These are phyloP conservation scores for Phaeosphaeriaceae sp. DNA, from an alignment of 2,329 filamentous ascomycete genomes.

Conservation along the genomic window DNA sequence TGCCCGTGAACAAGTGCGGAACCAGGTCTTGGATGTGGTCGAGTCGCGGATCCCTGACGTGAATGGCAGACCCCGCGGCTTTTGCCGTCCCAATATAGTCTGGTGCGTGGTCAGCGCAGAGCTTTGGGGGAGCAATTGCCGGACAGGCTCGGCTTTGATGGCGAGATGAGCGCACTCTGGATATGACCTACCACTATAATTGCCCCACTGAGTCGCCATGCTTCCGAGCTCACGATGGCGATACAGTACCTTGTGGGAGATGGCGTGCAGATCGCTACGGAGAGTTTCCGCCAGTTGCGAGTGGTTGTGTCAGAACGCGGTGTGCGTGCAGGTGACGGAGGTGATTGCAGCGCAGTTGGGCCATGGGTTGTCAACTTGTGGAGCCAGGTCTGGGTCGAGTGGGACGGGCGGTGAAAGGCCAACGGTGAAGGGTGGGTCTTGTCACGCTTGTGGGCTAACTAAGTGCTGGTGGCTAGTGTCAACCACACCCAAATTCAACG, in stretches of 20 bases:
- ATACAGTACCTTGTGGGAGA: conserved; percentile 25
- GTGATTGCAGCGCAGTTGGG: conserved; percentile 20
- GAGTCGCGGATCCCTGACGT: conserved; percentile 48
- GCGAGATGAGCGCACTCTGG: conserved; percentile 17
- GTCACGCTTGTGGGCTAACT: neutral
- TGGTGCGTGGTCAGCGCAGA: conserved; percentile 28
- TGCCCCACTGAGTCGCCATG: conserved; percentile 43
- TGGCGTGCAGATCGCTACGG: conserved; percentile 13
- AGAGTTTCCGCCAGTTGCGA: conserved; percentile 16
- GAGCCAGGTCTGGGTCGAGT: conserved; percentile 7
- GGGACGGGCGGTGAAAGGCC: conserved; percentile 19
- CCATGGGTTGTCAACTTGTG: conserved; percentile 9
- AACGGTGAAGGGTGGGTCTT: conserved; percentile 16
- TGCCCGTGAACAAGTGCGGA: conserved; percentile 44
- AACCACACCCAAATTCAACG: conserved; percentile 32
- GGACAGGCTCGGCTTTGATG: conserved; percentile 20
- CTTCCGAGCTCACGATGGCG: conserved; percentile 10
- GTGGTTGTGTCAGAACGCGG: conserved; percentile 14
- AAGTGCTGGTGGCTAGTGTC: conserved; percentile 5
- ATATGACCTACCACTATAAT: conserved; percentile 36
- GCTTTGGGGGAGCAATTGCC: conserved; percentile 20
- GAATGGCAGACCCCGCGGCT: conserved; percentile 42
- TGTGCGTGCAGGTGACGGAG: conserved; percentile 20
- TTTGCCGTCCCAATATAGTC: conserved; percentile 49
- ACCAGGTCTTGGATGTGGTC: conserved; percentile 35